phyloP scores from a whole-genome alignment of 441 rosid species.

The Populus hybrid region DNA sequence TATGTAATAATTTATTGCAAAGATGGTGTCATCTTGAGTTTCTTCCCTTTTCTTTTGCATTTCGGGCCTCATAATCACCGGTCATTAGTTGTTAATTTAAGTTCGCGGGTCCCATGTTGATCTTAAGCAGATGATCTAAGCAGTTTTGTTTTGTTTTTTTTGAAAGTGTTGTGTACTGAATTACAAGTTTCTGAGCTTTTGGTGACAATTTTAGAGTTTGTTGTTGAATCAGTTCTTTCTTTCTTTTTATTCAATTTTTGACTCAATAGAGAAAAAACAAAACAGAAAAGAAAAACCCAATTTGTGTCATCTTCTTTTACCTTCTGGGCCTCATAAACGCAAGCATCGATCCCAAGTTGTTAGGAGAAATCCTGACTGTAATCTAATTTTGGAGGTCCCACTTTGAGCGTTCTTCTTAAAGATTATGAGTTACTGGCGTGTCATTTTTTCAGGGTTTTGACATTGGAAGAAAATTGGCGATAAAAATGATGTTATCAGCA shows the following conservation, averaged over 20 bases:
- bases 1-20: not conserved
- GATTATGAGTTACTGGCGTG: not conserved
- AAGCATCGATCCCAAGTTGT: not conserved
- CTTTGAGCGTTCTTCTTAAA: not conserved
- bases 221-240: not conserved
- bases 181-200: not conserved
- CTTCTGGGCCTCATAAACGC: not conserved
- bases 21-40: not conserved
- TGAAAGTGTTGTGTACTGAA: not conserved
- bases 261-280: not conserved
- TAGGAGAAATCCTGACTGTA: not conserved
- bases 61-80: not conserved
- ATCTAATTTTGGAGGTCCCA: not conserved
- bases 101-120: not conserved
- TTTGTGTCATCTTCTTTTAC: not conserved
- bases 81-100: not conserved
- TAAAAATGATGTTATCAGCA: slow-evolving; percentile 57
- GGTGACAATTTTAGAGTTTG: not conserved
- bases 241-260: not conserved
- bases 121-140: not conserved
- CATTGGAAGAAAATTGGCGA: slow-evolving; percentile 1
- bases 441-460: slow-evolving; percentile 15
- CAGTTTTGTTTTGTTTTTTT: not conserved
- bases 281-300: not conserved
- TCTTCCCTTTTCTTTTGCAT: not conserved